phyloP scores from a whole-genome alignment of 352 stramenopile species.

The Plasmopara muralis region DNA sequence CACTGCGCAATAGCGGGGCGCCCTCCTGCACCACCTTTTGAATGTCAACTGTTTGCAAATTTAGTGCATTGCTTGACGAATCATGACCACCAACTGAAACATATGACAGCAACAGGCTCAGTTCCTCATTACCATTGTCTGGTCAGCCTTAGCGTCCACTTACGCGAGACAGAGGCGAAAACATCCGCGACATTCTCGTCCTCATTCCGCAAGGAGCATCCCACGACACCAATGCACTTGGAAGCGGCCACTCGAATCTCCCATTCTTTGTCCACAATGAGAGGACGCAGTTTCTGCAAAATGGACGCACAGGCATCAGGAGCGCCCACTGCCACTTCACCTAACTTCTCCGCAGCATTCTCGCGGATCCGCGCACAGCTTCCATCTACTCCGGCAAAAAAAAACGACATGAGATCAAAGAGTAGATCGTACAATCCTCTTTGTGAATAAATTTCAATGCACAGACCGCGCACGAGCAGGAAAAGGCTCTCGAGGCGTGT shows the following conservation, averaged over 20 bases:
- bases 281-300: constrained; percentile 43
- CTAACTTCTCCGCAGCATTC: constrained; percentile 68
- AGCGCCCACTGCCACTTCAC: constrained; percentile 44
- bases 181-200: constrained; percentile 25
- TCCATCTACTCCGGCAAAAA: constrained; percentile 36
- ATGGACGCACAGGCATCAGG: constrained; percentile 46
- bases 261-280: constrained; percentile 54
- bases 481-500: constrained; percentile 76
- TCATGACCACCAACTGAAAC: constrained; percentile 43
- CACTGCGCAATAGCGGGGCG: constrained; percentile 61
- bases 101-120: constrained; percentile 1
- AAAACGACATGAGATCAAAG: constrained; percentile 8
- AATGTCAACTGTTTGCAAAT: constrained; percentile 54
- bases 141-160: constrained; percentile 1
- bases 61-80: constrained; percentile 32
- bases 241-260: constrained; percentile 66
- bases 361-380: constrained; percentile 58
- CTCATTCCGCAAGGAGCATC: constrained; percentile 28
- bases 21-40: constrained; percentile 47
- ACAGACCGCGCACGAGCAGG: constrained; percentile 56
- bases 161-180: constrained; percentile 47
- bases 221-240: constrained; percentile 55
- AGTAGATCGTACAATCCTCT: not conserved
- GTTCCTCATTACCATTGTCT: not conserved
- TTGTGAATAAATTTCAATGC: not conserved